These are phyloP conservation scores for Fusarium camptoceras DNA, from an alignment of 2,329 filamentous ascomycete genomes.

Conservation along the genomic window DNA sequence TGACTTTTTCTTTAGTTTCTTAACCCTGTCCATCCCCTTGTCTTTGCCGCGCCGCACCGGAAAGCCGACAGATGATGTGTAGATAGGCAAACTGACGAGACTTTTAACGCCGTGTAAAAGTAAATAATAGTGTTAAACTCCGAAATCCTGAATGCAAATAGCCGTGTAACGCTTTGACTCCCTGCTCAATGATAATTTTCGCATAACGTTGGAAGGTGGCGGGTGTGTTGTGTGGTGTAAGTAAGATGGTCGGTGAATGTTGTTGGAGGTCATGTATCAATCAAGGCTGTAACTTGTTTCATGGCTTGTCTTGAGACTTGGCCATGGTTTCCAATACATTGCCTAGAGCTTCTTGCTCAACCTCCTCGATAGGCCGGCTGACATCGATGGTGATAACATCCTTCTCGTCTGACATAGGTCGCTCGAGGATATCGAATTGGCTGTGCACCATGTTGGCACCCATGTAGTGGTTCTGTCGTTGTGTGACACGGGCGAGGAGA, in stretches of 20 bases:
- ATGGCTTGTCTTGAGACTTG: constrained; percentile 39
- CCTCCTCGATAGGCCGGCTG: constrained; percentile 66
- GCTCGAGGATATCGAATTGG: constrained; percentile 89
- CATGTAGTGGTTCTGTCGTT: constrained; percentile 91
- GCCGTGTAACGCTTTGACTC: constrained; percentile 45
- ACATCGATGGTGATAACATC: constrained; percentile 81
- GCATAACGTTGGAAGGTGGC: constrained; percentile 11
- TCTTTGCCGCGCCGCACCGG: constrained; percentile 24
- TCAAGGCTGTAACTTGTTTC: not conserved
- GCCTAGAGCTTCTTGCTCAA: constrained; percentile 69
- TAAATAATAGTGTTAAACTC: constrained; percentile 28
- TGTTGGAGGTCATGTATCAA: not conserved
- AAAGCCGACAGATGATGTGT: constrained; percentile 33
- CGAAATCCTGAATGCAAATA: constrained; percentile 29
- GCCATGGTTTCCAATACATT: constrained; percentile 66
- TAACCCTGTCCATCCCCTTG: not conserved
- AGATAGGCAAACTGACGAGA: constrained; percentile 11
- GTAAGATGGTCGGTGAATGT: not conserved
- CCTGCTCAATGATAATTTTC: constrained; percentile 40
- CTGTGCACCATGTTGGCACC: constrained; percentile 94
- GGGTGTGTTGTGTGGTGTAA: not conserved
- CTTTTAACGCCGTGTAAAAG: constrained; percentile 33
- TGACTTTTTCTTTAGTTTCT: constrained; percentile 8
- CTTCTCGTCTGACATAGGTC: constrained; percentile 75
- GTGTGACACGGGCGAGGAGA: constrained; percentile 79